Base-by-base conservation (phyloP, 2,329 filamentous ascomycete genomes). In the Colletotrichum ledebouriae region DNA sequence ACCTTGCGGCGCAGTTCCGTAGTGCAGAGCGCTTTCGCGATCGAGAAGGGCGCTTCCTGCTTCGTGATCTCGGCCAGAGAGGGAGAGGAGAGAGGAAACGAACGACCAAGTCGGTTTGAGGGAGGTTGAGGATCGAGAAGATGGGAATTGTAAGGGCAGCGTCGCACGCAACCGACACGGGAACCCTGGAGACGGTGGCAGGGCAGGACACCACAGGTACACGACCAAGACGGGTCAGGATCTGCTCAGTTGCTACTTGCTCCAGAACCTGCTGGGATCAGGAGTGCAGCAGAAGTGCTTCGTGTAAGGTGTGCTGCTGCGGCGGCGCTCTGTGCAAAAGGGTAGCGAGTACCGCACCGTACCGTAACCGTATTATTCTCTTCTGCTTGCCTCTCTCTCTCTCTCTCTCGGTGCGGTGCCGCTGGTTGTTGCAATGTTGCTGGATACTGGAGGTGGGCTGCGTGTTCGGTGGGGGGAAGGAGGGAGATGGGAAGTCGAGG, bases 91-190 rank as follows among this genome's bases (percentile, higher is more conserved):
- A 44, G 50, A 44, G 50, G 42, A 57, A 63, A 63, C 64, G 59
- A 68, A 70, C 55, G 59, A 52, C 47, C 56, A 37, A 42, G 63
- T 42, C 33, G 64, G 56, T 63, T 67, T 64, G 56, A 52, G 64
- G 59, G 65, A 68, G 63, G 59, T 68, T 70, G 68, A 70, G 50
- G 68, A 63, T 70, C 41, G 25, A 56, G 64, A 63, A 50, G 47
- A 49, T 59, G 49, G 34, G 49, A 50, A 49, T 44, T 55, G 55
- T 46, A 60, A 68, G 65, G 61, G 61, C 65, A 59, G 60, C 44
- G 63, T 62, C 59, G 63, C 63, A 67, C 63, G 57, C 58, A 57
- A 65, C 58, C 53, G 55, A 44, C 12, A 63, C 63, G 39, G 58
- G 58, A 62, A 61, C 22, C 47, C 46, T 44, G 39, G 50, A 66